A percentile compares a stretch with the other conserved stretches of the same genome.
These are phyloP conservation scores for Acmispon strigosus DNA, from an alignment of 306 rosid genomes.

Conservation along the genomic window DNA sequence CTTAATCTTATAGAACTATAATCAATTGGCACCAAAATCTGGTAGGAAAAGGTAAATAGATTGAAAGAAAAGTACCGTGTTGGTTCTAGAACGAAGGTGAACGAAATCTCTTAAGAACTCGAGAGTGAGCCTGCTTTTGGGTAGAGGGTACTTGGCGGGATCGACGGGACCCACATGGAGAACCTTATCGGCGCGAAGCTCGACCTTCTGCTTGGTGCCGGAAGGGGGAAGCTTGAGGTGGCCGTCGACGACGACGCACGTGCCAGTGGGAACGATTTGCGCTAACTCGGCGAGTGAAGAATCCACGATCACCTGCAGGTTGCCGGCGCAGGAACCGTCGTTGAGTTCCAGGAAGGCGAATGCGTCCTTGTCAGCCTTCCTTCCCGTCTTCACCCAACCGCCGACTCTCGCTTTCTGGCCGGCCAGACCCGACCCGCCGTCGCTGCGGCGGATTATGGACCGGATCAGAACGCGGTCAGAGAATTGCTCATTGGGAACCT, in stretches of 20 bases:
- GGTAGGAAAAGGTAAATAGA: no score
- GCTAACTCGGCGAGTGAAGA: slow-evolving; percentile 66
- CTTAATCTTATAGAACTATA: no score
- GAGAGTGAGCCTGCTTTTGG: slow-evolving; percentile 69
- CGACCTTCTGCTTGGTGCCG: slow-evolving; percentile 76
- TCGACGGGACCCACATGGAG: slow-evolving; percentile 82
- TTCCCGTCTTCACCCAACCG: slow-evolving; percentile 95
- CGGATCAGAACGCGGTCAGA: slow-evolving; percentile 76
- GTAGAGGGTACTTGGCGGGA: slow-evolving; percentile 83
- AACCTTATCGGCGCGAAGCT: slow-evolving; percentile 66
- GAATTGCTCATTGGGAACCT: slow-evolving; percentile 43
- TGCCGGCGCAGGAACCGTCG: slow-evolving; percentile 78
- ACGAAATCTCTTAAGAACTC: slow-evolving; percentile 74
- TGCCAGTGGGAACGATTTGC: slow-evolving; percentile 77
- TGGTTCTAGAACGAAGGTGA: slow-evolving; percentile 87
- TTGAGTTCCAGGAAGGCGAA: slow-evolving; percentile 86
- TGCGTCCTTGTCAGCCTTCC: slow-evolving; percentile 92
- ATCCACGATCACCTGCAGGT: slow-evolving; percentile 79
- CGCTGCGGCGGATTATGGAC: slow-evolving; percentile 54
- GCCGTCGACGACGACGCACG: slow-evolving; percentile 73
- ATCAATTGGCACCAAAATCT: no score
- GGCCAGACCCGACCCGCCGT: slow-evolving; percentile 72
- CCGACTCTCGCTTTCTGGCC: slow-evolving; percentile 58
- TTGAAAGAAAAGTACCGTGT: slow-evolving; percentile 42
- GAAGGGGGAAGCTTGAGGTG: slow-evolving; percentile 72